Evolutionary conservation across 495 filamentous ascomycete species (phyloP).

Genomic region (Penicillium tannophilum): DNA sequence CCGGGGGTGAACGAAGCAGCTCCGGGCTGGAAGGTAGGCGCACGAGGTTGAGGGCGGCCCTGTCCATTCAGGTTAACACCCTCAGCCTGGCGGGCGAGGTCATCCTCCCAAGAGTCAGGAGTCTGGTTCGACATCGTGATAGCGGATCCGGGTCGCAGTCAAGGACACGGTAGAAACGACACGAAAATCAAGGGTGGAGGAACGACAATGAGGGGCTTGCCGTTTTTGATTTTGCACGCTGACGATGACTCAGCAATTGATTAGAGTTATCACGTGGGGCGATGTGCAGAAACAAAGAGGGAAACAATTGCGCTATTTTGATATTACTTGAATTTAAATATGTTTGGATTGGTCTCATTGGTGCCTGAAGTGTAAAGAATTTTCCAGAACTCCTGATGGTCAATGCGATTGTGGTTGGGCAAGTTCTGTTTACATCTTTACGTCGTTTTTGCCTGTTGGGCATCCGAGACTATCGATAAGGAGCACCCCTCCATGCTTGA

Average conservation of each 20-base stretch:
- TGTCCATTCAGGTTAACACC: constrained; percentile 79
- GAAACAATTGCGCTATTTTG: neutral
- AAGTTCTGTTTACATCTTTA: neutral
- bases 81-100: constrained; percentile 84
- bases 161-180: constrained; percentile 31
- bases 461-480: constrained; percentile 43
- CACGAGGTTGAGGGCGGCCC: constrained; percentile 68
- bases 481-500: constrained; percentile 29
- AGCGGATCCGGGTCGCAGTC: constrained; percentile 25
- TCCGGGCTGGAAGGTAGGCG: constrained; percentile 58
- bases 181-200: constrained; percentile 19
- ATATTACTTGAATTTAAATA: neutral
- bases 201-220: constrained; percentile 24
- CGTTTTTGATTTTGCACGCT: constrained; percentile 30
- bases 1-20: constrained; percentile 80
- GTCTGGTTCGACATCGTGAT: constrained; percentile 73
- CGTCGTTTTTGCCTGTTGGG: constrained; percentile 11
- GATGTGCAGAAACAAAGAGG: constrained; percentile 8
- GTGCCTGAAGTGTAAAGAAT: neutral
- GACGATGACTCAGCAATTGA: constrained; percentile 44
- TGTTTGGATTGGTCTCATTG: neutral
- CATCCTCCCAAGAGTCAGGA: constrained; percentile 95
- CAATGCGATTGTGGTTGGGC: neutral
- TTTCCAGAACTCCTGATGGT: neutral
- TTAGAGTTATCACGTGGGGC: constrained; percentile 24